Evolutionary conservation across 164 flowering plant species (phyloP).

Genomic region (Macadamia integrifolia): DNA sequence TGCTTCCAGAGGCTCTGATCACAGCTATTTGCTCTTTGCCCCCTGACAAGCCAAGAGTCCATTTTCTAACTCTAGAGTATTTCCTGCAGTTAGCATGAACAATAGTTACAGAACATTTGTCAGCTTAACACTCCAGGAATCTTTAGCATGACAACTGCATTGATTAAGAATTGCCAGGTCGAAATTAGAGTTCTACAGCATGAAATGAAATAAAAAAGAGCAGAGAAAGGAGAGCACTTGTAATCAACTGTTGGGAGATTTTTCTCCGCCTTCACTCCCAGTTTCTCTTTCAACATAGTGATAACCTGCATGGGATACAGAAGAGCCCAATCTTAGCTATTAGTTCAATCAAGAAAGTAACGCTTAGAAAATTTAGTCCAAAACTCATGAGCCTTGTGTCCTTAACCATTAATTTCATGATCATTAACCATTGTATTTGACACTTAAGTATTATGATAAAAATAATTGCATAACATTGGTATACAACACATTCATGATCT

Average conservation of each 20-base stretch:
- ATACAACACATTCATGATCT: too few relatives aligned
- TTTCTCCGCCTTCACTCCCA: conserved; percentile 52
- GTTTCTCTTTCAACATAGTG: conserved; percentile 57
- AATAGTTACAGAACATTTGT: background rate
- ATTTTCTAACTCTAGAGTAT: conserved; percentile 68
- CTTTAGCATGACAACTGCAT: background rate
- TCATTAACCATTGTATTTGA: too few relatives aligned
- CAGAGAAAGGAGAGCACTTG: conserved; percentile 33
- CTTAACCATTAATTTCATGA: too few relatives aligned
- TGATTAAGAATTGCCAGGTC: background rate
- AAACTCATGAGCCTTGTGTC: background rate
- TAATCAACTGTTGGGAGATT: conserved; percentile 63
- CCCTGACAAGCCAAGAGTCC: conserved; percentile 86
- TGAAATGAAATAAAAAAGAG: too few relatives aligned
- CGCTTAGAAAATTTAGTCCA: background rate
- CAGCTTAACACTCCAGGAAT: background rate
- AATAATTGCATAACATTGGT: too few relatives aligned
- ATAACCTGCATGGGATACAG: conserved; percentile 46
- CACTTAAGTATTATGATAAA: too few relatives aligned
- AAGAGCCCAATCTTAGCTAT: background rate
- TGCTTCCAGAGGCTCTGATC: conserved; percentile 90
- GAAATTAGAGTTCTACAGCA: background rate
- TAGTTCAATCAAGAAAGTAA: background rate
- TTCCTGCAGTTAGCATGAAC: conserved; percentile 41
- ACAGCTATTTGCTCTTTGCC: conserved; percentile 71